phyloP scores from a whole-genome alignment of 768 basidiomycete genomes.

The Boletellus sp. region DNA sequence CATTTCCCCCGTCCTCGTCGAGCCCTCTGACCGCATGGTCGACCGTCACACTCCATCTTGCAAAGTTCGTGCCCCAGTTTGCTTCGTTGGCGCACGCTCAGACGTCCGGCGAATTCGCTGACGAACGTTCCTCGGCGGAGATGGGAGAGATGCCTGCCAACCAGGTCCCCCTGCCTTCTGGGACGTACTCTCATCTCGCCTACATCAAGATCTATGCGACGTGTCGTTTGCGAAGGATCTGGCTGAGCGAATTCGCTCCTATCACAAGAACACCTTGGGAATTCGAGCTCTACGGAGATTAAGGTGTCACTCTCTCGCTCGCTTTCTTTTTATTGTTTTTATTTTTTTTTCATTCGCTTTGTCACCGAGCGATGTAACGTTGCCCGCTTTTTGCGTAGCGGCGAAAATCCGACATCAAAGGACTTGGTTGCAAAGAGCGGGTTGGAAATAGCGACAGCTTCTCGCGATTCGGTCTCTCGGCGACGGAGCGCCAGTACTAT shows the following conservation, averaged over 20 bases:
- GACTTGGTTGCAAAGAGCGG: constrained; percentile 14
- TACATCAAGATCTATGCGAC: constrained; percentile 75
- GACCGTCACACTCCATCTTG: constrained; percentile 59
- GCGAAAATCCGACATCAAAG: constrained; percentile 16
- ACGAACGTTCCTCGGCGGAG: constrained; percentile 22
- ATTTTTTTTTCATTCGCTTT: constrained; percentile 11
- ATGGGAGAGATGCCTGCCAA: constrained; percentile 12
- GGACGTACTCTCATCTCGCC: constrained; percentile 61
- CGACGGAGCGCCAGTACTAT: constrained; percentile 17
- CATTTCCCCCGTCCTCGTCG: constrained; percentile 55
- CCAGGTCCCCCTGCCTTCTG: constrained; percentile 40
- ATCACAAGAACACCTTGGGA: constrained; percentile 65
- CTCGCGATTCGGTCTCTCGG: constrained; percentile 7
- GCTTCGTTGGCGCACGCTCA: constrained; percentile 40
- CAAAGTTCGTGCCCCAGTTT: constrained; percentile 59
- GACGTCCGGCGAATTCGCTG: constrained; percentile 19
- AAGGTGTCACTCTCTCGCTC: constrained; percentile 7
- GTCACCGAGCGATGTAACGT: constrained; percentile 16
- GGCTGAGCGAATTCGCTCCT: constrained; percentile 61
- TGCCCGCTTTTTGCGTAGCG: constrained; percentile 13
- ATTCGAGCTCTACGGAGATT: constrained; percentile 60
- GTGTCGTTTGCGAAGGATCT: constrained; percentile 72
- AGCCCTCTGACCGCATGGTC: constrained; percentile 66
- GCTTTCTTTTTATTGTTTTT: too few species aligned
- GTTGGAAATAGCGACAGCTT: constrained; percentile 23